These are phyloP conservation scores for Penicillium brasilianum DNA, from an alignment of 2,329 filamentous ascomycete genomes.

Conservation along the genomic window DNA sequence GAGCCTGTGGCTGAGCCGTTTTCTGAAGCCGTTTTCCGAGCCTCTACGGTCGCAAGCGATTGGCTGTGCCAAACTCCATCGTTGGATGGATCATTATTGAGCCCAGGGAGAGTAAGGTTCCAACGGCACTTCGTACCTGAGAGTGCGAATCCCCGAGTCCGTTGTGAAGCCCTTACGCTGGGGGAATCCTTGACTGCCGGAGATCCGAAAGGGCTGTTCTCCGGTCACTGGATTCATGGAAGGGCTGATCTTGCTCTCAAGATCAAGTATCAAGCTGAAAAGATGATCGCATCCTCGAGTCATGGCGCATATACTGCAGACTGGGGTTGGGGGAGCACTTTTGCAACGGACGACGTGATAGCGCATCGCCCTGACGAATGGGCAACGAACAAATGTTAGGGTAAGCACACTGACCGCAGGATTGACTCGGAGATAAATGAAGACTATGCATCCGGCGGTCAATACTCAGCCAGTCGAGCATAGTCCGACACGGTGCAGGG, in stretches of 20 bases:
- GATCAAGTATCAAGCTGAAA: too few relatives aligned
- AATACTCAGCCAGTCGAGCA: background rate
- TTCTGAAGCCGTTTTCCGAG: conserved; percentile 4
- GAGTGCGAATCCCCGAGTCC: background rate
- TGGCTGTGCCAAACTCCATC: background rate
- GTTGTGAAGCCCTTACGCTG: background rate
- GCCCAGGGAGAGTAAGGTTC: background rate
- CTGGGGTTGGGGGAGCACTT: background rate
- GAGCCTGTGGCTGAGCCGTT: conserved; percentile 9
- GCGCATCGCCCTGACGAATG: conserved; percentile 2
- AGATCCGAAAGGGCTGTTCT: background rate
- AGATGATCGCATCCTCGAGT: background rate
- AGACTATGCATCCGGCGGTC: background rate
- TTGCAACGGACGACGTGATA: background rate
- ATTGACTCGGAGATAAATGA: background rate
- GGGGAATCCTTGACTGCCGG: background rate
- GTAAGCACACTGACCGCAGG: background rate
- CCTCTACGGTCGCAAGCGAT: background rate
- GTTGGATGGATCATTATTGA: background rate
- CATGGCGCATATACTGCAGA: background rate
- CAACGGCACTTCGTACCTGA: background rate
- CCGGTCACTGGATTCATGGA: background rate
- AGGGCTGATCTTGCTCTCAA: background rate
- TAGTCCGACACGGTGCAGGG: background rate
- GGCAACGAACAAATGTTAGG: background rate